Percentiles rank a stretch among this genome's conserved stretches.
Conservation (phyloP, 257 asterid genomes). For the Lycium barbarum region DNA sequence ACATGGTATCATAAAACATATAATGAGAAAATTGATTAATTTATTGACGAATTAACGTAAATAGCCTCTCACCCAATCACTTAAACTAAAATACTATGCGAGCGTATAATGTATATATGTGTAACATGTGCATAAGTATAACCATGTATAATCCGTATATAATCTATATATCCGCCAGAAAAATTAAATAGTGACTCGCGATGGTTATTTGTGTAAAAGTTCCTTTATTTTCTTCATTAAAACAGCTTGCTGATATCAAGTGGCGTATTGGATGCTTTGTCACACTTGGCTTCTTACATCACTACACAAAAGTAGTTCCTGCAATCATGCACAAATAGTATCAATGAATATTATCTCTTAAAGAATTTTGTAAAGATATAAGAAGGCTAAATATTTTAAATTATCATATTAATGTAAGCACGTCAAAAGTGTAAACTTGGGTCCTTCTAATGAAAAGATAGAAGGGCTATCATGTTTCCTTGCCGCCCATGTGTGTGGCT, state of each 20-base stretch:
- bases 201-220: not conserved
- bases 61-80: not conserved
- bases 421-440: conserved; percentile 21
- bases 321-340: no score
- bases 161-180: not conserved
- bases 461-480: not conserved
- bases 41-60: not conserved
- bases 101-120: no score
- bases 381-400: not conserved
- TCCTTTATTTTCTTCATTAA: not conserved
- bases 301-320: no score
- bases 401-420: not conserved
- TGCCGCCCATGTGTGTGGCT: conserved; percentile 9
- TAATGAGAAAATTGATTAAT: not conserved
- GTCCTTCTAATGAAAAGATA: not conserved
- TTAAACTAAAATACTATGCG: no score
- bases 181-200: not conserved
- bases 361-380: not conserved
- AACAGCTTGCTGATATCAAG: not conserved
- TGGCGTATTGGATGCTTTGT: not conserved
- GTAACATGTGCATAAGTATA: no score
- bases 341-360: not conserved
- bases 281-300: not conserved
- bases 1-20: not conserved
- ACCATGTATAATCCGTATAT: not conserved